Base-by-base conservation (phyloP, 768 basidiomycete species). In the Rhizopogon vinicolor region DNA sequence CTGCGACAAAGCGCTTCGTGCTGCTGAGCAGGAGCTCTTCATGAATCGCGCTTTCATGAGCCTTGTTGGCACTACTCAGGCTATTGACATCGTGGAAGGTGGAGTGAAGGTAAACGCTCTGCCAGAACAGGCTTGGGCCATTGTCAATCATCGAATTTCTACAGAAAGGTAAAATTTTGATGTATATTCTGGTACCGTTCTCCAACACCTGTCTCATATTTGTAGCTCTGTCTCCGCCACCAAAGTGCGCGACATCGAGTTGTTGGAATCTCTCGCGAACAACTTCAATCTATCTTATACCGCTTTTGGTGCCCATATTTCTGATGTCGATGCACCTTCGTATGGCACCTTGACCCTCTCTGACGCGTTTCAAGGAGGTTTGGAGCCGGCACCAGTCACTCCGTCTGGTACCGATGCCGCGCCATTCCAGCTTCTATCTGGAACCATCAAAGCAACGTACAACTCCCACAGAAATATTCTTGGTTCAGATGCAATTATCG, bases 71-170 rank as follows among this genome's bases (percentile, higher is more conserved):
- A 91, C 88, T 4, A 91, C 91, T 1, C 88, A 91, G 67, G 91
- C 91, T 1, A 78, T 87, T 43, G 89, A 91, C 62, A 64, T 93
- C 12, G 77, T 84, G 37, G 71, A 75, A n/a, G 84, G 83, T 19
- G 86, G 84, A 10, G 80, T 85, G 29, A 91, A 91, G 68, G 76
- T 78, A 28, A 93, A 93, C 62, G 89, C 90, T 28, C 78, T 94
- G 22, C 91, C 91, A 1, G 91, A 93, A 68, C 75, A 72, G 53
- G 86, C 82, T 1, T 83, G 74, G 66, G 87, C 84, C 1, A 67
- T 90, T 22, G 77, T 91, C 29, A 89, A 91, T 63, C 87, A 88
- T 62, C 84, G 89, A 5, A 82, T 91, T 51, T 77, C 84, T 5
- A 79, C 80, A 7, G 74, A 78, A 48, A 86, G 83, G 84, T 78